Percentiles rank a stretch among this genome's conserved stretches.
phyloP scores from a whole-genome alignment of 257 asterid genomes.

The Gentiana straminea region DNA sequence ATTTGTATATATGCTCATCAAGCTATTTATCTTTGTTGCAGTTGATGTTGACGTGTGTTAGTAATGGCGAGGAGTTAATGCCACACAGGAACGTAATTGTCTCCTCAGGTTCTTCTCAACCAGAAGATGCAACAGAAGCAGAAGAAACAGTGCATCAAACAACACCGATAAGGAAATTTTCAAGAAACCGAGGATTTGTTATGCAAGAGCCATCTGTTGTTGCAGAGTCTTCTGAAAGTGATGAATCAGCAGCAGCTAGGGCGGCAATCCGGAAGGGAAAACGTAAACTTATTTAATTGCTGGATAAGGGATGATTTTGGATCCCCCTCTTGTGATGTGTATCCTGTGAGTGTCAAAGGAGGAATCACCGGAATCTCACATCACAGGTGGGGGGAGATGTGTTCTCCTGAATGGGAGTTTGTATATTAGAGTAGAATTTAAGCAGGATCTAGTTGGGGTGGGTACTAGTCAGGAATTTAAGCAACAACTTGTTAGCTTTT shows the following conservation, averaged over 20 bases:
- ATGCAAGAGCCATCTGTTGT: constrained; percentile 72
- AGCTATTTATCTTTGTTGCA: constrained; percentile 16
- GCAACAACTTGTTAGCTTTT: too few relatives aligned
- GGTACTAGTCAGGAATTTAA: too few relatives aligned
- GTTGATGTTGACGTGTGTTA: constrained; percentile 67
- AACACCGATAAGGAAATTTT: constrained; percentile 80
- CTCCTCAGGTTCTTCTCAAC: constrained; percentile 13
- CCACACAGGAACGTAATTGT: constrained; percentile 46
- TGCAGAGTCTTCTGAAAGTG: constrained; percentile 76
- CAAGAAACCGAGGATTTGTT: constrained; percentile 84
- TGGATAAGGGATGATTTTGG: too few relatives aligned
- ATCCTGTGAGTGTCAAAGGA: background rate
- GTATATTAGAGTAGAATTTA: too few relatives aligned
- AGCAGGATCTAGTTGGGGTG: too few relatives aligned
- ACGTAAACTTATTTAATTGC: constrained; percentile 34
- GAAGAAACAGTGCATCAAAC: constrained; percentile 26
- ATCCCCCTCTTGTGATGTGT: too few relatives aligned
- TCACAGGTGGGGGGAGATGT: too few relatives aligned
- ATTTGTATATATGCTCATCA: too few relatives aligned
- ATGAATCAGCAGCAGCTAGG: constrained; percentile 22
- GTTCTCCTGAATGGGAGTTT: too few relatives aligned
- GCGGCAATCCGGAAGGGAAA: constrained; percentile 61
- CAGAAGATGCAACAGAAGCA: constrained; percentile 21
- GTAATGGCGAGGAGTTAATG: constrained; percentile 73
- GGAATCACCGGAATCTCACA: background rate